Base-by-base conservation (phyloP, 805 yeast genomes). In the Pichia insulana region DNA sequence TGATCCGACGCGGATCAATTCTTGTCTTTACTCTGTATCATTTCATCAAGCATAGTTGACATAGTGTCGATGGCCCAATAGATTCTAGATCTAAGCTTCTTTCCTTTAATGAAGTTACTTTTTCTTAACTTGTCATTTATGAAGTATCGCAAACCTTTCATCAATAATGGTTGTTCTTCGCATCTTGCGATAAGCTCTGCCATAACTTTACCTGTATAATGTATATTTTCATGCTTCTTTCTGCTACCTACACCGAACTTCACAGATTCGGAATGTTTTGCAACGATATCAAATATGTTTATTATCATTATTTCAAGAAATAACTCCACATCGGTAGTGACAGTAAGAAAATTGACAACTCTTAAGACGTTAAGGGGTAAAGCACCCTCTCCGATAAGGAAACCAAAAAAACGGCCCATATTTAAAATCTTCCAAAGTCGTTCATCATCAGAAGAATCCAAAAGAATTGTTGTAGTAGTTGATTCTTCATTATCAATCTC, bases 381-480 rank as follows among this genome's bases (percentile, higher is more conserved):
- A 0, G 80, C 70, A 1, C 83, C 85, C 52, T 84, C 87, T 2
- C 83, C 78, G 15, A 89, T 72, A 35, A 92, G 57, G 39, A 65
- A 68, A 0, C 96, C 97, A 54, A 76, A 92, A 49, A 92, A 78
- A 45, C 86, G 70, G 3, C 96, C 97, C 50, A 80, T 67, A 50
- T 85, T 86, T 36, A 83, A 70, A 18, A 80, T 68, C 50, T 74
- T 74, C 50, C 73, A 74, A 30, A 84, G 58, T 50, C 75, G 73
- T 7, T 68, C 53, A 35, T 76, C 80, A 27, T 79, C 89, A 4
- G 72, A 75, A 2, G 71, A 75, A n/a, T 65, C 69, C 30, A 63
- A 67, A 27, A 53, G 40, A 8, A 50, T 42, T 13, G 48, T 44
- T 19, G 52, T 51, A 3, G 52, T 30, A 6, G 50, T 51, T 26